Percentiles rank a stretch among this genome's conserved stretches.
Evolutionary conservation across 2,329 filamentous ascomycete species (phyloP).

Genomic region (Shiraia sp.): DNA sequence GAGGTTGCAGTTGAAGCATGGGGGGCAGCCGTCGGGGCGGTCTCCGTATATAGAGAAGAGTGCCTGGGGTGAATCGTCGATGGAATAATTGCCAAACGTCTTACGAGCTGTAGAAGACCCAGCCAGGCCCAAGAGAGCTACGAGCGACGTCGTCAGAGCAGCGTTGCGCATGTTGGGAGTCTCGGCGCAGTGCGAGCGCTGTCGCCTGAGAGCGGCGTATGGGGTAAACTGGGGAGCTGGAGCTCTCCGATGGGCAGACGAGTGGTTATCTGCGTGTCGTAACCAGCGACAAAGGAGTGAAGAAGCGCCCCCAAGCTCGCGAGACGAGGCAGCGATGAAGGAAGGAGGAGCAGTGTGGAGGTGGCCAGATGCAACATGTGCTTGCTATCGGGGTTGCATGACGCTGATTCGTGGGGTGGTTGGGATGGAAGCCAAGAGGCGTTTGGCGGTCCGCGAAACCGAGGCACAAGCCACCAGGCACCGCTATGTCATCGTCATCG

Average conservation of each 20-base stretch:
- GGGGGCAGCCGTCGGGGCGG: conserved; percentile 76
- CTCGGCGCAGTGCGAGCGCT: conserved; percentile 30
- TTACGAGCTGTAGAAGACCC: conserved; percentile 31
- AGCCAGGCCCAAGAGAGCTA: conserved; percentile 29
- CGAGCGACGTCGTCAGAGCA: conserved; percentile 36
- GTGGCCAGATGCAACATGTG: conserved; percentile 18
- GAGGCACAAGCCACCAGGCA: conserved; percentile 15
- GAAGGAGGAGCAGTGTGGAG: conserved; percentile 7
- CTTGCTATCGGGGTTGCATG: conserved; percentile 23
- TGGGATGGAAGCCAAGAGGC: conserved; percentile 14
- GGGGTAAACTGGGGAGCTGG: not conserved
- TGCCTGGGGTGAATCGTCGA: conserved; percentile 50
- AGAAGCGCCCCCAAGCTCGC: conserved; percentile 18
- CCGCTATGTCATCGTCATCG: conserved; percentile 5
- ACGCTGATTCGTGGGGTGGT: conserved; percentile 24
- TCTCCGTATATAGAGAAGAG: conserved; percentile 73
- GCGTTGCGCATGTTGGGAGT: conserved; percentile 40
- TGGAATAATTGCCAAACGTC: conserved; percentile 52
- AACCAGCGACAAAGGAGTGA: conserved; percentile 11
- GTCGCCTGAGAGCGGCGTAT: conserved; percentile 4
- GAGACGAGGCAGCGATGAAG: conserved; percentile 1
- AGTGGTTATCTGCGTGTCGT: no score
- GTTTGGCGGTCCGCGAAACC: conserved; percentile 14
- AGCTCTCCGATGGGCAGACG: conserved; percentile 1
- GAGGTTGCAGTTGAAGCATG: conserved; percentile 97